Base-by-base conservation (phyloP, 495 filamentous ascomycete genomes). In the Neurospora hispaniola region DNA sequence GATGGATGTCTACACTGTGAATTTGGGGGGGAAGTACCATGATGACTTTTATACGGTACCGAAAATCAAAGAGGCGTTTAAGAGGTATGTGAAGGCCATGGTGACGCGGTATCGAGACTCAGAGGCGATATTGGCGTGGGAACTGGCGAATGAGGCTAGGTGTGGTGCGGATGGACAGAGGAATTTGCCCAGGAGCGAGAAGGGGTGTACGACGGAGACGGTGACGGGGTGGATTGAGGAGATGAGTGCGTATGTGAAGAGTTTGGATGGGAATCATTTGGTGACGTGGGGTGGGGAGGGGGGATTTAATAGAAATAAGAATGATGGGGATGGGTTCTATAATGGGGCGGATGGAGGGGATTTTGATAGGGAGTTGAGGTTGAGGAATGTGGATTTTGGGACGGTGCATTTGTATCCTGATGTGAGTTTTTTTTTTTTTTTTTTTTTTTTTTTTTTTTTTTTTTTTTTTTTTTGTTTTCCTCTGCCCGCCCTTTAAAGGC, bases 331-430 rank as follows among this genome's bases (percentile, higher is more conserved):
- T 76, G 90, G 89, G 77, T 88, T 88, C 0, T 92, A 90, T 81
- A 80, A 80, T 20, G 85, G 82, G 54, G 79, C 76, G 71, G 89
- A 92, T 78, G 90, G 90, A 12, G 80, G 86, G n/a, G 88, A 92
- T 79, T 92, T 91, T 71, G 86, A 87, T 42, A 80, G 79, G 71
- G 89, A 91, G 74, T 80, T 92, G 4, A 77, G 75, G 31, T 84
- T 92, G 59, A 43, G 81, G 3, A 88, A 83, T 14, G 84, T 92
- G 62, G 90, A 92, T 78, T 92, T 90, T 76, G 89, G 86, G 35
- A 89, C 88, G 4, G 87, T 92, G 77, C 90, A 92, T 77, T 79
- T 88, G 54, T 93, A 93, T 79, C 88, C 89, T 0, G 83, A 86
- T 66, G 54, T 66, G 1, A 18, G 54, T 59, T 27, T 11, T 54